Evolutionary conservation across 352 stramenopile species (phyloP).

Genomic region (Phytophthora hybrid): DNA sequence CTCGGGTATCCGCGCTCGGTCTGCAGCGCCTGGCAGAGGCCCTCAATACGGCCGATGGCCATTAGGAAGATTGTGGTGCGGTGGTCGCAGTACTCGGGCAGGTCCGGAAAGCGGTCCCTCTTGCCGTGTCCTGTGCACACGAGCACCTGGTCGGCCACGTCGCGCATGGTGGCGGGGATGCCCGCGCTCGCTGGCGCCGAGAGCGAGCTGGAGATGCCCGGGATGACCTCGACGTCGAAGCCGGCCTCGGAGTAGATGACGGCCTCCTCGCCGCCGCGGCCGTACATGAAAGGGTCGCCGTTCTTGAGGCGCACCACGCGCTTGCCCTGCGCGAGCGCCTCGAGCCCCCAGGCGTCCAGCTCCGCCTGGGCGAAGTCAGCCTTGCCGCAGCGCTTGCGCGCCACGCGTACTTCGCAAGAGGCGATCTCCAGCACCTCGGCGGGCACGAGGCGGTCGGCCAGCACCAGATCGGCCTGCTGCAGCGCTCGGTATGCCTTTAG

Average conservation of each 20-base stretch:
- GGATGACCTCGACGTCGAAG: conserved; percentile 88
- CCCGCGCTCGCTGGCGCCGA: conserved; percentile 93
- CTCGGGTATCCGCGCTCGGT: conserved; percentile 88
- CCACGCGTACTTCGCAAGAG: conserved; percentile 90
- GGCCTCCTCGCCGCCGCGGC: conserved; percentile 94
- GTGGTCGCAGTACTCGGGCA: conserved; percentile 96
- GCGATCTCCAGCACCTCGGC: conserved; percentile 92
- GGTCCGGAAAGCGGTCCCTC: conserved; percentile 90
- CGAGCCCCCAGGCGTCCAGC: conserved; percentile 94
- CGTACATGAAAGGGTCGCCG: conserved; percentile 98
- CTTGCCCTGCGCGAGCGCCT: conserved; percentile 88
- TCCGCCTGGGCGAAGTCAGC: conserved; percentile 94
- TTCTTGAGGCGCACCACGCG: conserved; percentile 97
- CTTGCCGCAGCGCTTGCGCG: conserved; percentile 95
- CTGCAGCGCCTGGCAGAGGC: conserved; percentile 87
- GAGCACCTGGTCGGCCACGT: conserved; percentile 94
- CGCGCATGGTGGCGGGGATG: conserved; percentile 97
- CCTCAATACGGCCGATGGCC: conserved; percentile 94
- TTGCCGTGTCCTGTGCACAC: conserved; percentile 95
- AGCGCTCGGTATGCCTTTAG: conserved; percentile 91
- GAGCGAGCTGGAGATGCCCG: conserved; percentile 96
- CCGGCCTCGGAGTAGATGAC: conserved; percentile 78
- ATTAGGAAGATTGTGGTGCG: conserved; percentile 98
- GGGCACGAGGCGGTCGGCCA: conserved; percentile 94
- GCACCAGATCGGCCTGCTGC: conserved; percentile 90